Percentiles rank a stretch among this genome's conserved stretches.
These are phyloP conservation scores for Lophiostoma macrostomum DNA, from an alignment of 495 filamentous ascomycete species.

Conservation along the genomic window DNA sequence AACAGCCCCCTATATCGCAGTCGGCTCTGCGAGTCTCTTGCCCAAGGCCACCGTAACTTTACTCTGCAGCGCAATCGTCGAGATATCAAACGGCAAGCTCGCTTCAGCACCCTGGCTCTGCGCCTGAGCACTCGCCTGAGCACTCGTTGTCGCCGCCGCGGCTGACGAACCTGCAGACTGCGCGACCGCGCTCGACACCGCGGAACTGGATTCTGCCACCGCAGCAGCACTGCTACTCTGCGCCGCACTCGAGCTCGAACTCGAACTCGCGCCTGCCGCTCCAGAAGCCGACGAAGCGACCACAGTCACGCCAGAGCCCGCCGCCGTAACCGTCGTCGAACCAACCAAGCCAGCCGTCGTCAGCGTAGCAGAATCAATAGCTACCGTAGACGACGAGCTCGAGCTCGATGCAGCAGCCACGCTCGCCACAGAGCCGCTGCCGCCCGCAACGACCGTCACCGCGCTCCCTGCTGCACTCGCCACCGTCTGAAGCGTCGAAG, in stretches of 20 bases:
- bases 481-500: constrained; percentile 13
- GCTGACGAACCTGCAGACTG: no score
- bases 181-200: no score
- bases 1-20: background rate
- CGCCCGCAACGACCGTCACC: constrained; percentile 1
- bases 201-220: no score
- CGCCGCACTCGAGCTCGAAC: background rate
- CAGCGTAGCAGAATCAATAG: constrained; percentile 6
- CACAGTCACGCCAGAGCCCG: background rate
- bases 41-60: constrained; percentile 27
- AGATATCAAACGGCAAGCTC: constrained; percentile 27
- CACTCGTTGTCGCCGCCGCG: no score
- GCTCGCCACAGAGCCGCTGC: background rate
- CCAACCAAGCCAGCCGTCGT: background rate
- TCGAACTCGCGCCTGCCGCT: no score
- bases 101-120: background rate
- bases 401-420: background rate
- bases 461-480: background rate
- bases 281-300: background rate
- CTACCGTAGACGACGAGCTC: background rate
- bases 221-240: no score
- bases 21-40: background rate
- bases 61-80: constrained; percentile 27
- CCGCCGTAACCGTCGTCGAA: background rate
- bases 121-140: background rate